These are phyloP conservation scores for Aspergillus pseudoglaucus DNA, from an alignment of 2,329 filamentous ascomycete genomes.

Conservation along the genomic window DNA sequence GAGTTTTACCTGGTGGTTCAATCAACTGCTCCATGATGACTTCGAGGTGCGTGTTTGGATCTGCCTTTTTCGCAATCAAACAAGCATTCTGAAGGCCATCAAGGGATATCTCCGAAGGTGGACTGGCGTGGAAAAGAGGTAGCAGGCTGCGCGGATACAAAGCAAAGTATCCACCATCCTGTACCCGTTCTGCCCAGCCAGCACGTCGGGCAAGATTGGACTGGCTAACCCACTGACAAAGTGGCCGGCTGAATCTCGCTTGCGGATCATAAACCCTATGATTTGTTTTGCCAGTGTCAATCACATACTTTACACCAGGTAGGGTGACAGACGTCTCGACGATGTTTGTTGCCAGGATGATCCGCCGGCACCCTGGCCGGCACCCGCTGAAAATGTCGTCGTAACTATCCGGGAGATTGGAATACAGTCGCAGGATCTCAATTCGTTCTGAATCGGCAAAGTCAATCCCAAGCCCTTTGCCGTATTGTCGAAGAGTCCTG, in stretches of 20 bases:
- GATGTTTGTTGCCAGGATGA: slow-evolving; percentile 47
- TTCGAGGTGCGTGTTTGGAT: slow-evolving; percentile 32
- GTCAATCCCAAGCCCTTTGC: slow-evolving; percentile 29
- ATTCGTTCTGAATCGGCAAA: slow-evolving; percentile 36
- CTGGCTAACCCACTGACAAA: slow-evolving; percentile 42
- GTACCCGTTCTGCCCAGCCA: slow-evolving; percentile 46
- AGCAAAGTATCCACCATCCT: slow-evolving; percentile 45
- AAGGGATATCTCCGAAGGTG: slow-evolving; percentile 37
- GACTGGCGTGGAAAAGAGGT: slow-evolving; percentile 26
- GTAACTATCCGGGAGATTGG: slow-evolving; percentile 40
- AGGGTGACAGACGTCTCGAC: slow-evolving; percentile 48
- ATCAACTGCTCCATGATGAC: slow-evolving; percentile 40
- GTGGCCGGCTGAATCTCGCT: slow-evolving; percentile 32
- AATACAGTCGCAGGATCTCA: slow-evolving; percentile 44
- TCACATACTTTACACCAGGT: slow-evolving; percentile 46
- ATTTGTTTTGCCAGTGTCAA: slow-evolving; percentile 43
- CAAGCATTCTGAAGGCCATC: slow-evolving; percentile 41
- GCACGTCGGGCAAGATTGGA: slow-evolving; percentile 44
- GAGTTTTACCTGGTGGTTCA: slow-evolving; percentile 36
- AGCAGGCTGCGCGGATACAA: slow-evolving; percentile 37
- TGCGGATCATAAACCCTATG: slow-evolving; percentile 35
- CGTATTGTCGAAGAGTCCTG: slow-evolving; percentile 20
- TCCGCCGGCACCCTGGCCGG: slow-evolving; percentile 38
- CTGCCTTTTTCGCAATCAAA: slow-evolving; percentile 38
- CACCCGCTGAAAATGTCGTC: slow-evolving; percentile 36